Evolutionary conservation across 768 basidiomycete species (phyloP).

Genomic region (Strobilomyces confusus): DNA sequence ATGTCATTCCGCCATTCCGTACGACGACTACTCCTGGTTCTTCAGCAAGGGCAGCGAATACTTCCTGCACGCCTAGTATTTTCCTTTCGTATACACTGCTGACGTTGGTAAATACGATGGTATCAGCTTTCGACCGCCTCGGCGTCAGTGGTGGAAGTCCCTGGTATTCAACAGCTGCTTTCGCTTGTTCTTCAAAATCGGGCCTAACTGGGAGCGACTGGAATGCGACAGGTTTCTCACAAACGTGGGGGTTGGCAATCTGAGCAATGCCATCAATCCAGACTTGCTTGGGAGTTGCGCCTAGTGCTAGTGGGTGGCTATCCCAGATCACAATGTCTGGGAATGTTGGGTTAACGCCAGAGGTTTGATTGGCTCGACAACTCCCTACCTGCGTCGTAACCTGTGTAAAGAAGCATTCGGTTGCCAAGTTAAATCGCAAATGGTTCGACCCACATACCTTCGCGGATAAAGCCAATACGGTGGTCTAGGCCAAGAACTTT

Average conservation of each 20-base stretch:
- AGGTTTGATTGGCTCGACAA: background rate
- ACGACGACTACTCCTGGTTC: constrained; percentile 46
- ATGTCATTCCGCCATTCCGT: constrained; percentile 49
- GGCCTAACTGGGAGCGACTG: constrained; percentile 55
- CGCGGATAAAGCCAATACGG: constrained; percentile 60
- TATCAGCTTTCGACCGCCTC: constrained; percentile 32
- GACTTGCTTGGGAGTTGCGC: constrained; percentile 76
- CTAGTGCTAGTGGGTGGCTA: constrained; percentile 71
- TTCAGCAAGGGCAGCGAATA: constrained; percentile 10
- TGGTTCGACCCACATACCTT: constrained; percentile 33
- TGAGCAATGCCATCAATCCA: constrained; percentile 86
- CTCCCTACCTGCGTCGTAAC: constrained; percentile 62
- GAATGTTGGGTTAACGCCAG: background rate
- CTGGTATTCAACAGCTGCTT: constrained; percentile 56
- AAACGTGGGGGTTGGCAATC: constrained; percentile 41
- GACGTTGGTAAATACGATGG: constrained; percentile 66
- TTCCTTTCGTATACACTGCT: constrained; percentile 42
- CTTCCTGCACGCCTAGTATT: constrained; percentile 22
- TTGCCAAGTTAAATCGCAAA: background rate
- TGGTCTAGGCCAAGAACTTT: constrained; percentile 68
- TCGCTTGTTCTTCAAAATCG: constrained; percentile 60
- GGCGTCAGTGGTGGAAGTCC: constrained; percentile 66
- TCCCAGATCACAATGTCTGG: constrained; percentile 74
- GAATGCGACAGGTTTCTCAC: constrained; percentile 49
- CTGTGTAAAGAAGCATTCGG: constrained; percentile 27